Conservation (phyloP, 176 grass and related monocot genomes). For the Triticum turgidum region DNA sequence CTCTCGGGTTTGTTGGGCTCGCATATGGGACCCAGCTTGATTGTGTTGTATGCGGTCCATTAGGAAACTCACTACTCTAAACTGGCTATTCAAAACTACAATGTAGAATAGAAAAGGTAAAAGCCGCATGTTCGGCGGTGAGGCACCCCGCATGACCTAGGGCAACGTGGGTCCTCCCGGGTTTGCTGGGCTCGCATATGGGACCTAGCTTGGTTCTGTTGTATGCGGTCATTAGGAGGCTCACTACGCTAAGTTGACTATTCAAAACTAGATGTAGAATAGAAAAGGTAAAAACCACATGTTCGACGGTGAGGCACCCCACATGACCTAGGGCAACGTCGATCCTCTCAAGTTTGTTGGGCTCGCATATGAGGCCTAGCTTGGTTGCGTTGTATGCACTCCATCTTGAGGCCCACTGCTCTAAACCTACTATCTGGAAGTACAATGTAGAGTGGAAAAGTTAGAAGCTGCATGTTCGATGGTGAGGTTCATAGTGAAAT, state of each 20-base stretch:
- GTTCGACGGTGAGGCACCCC: too few species aligned
- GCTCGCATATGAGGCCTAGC: not conserved
- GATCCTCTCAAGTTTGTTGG: too few species aligned
- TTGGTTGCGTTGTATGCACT: not conserved
- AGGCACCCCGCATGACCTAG: too few species aligned
- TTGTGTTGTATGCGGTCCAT: not conserved
- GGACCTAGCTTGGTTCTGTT: not conserved
- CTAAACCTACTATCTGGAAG: not conserved
- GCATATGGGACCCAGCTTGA: not conserved
- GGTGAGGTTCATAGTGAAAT: too few species aligned
- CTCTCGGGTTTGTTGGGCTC: too few species aligned
- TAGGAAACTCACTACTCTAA: not conserved
- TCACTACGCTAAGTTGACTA: not conserved
- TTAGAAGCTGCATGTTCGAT: too few species aligned
- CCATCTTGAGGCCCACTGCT: not conserved
- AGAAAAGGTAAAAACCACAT: too few species aligned
- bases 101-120: not conserved
- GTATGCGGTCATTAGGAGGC: not conserved
- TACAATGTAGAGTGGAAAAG: too few species aligned
- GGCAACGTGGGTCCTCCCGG: too few species aligned
- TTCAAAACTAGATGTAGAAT: not conserved
- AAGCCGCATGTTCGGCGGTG: too few species aligned
- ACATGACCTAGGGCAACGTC: too few species aligned
- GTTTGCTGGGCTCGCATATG: not conserved
- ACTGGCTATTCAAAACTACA: rapidly evolving